These are phyloP conservation scores for Gryganskiella cystojenkinii DNA, from an alignment of 192 early-diverging fungal species.

Conservation along the genomic window DNA sequence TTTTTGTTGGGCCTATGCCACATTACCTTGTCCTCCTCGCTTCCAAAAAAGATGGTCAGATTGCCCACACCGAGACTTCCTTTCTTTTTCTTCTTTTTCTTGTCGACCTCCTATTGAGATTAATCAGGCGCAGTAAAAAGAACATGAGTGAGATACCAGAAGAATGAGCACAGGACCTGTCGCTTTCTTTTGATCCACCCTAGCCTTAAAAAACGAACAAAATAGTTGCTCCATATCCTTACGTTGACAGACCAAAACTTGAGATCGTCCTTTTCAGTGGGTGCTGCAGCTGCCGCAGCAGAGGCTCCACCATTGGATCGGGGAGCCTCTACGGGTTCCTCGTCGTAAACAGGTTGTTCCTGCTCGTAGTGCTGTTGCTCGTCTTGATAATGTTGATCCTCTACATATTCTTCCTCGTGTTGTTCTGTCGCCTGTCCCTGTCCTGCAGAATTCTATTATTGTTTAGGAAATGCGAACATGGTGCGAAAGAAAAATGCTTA, in stretches of 20 bases:
- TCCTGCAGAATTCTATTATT: conserved; percentile 32
- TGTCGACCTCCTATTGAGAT: conserved; percentile 66
- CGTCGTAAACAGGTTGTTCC: conserved; percentile 22
- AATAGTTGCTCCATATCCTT: conserved; percentile 5
- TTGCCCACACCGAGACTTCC: conserved; percentile 76
- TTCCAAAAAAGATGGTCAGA: conserved; percentile 68
- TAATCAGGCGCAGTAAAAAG: neutral
- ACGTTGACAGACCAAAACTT: conserved; percentile 62
- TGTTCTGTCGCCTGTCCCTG: conserved; percentile 36
- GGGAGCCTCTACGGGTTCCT: conserved; percentile 23
- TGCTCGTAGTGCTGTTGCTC: conserved; percentile 23
- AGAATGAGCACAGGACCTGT: neutral
- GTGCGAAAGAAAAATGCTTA: too few species aligned
- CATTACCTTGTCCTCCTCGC: conserved; percentile 66
- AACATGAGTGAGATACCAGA: neutral
- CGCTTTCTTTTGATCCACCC: neutral
- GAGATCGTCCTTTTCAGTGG: conserved; percentile 51
- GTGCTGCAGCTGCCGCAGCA: conserved; percentile 7
- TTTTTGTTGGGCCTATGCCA: neutral
- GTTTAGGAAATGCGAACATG: too few species aligned
- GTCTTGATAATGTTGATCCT: conserved; percentile 26
- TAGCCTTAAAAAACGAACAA: neutral
- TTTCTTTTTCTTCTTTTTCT: conserved; percentile 79
- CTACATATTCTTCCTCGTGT: conserved; percentile 33
- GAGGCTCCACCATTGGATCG: conserved; percentile 26